These are phyloP conservation scores for Arabis hirsuta DNA, from an alignment of 345 rosid genomes.

Conservation along the genomic window DNA sequence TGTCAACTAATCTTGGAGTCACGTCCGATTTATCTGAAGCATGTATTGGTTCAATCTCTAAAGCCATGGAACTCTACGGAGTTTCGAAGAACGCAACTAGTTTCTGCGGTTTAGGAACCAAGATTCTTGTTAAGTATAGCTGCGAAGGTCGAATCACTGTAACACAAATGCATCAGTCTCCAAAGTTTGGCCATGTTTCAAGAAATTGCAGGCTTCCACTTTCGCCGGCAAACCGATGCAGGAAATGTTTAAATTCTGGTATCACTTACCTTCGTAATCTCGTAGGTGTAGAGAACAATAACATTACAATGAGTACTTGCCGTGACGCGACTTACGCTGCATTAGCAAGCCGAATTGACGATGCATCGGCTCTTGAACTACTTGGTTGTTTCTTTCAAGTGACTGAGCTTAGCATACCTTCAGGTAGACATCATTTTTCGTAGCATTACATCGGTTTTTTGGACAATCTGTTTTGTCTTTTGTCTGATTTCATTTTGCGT, in stretches of 20 bases:
- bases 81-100: conserved; percentile 72
- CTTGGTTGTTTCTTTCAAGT: conserved; percentile 90
- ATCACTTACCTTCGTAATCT: conserved; percentile 75
- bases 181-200: conserved; percentile 65
- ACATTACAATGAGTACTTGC: conserved; percentile 79
- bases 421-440: conserved; percentile 48
- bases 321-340: conserved; percentile 84
- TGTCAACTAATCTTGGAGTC: conserved; percentile 73
- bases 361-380: conserved; percentile 57
- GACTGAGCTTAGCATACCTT: conserved; percentile 58
- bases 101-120: conserved; percentile 86
- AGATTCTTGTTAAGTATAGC: conserved; percentile 72
- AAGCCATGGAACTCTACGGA: conserved; percentile 71
- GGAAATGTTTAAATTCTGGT: conserved; percentile 80
- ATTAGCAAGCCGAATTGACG: conserved; percentile 73
- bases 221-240: conserved; percentile 56
- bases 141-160: conserved; percentile 78
- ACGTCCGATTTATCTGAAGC: conserved; percentile 52
- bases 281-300: conserved; percentile 58
- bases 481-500: conserved; percentile 25
- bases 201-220: conserved; percentile 68
- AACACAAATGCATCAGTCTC: conserved; percentile 78
- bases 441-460: background rate
- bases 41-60: conserved; percentile 70
- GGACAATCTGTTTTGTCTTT: background rate